These are phyloP conservation scores for Gentiana macrophylla DNA, from an alignment of 257 asterid species.

Conservation along the genomic window DNA sequence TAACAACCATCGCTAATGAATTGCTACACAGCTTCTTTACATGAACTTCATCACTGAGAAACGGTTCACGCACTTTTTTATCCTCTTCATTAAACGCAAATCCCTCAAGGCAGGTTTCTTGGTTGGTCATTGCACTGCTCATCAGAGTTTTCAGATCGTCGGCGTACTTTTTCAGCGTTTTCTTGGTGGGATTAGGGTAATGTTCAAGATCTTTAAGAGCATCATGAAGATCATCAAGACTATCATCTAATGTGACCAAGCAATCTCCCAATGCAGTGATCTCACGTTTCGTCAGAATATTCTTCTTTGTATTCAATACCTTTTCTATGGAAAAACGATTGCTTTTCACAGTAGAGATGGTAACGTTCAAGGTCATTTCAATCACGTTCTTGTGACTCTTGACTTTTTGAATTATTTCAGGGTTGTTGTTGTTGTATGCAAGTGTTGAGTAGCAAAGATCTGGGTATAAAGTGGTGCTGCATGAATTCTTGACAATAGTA, in stretches of 20 bases:
- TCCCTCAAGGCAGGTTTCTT: slow-evolving; percentile 81
- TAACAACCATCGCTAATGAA: slow-evolving; percentile 63
- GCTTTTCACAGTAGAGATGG: slow-evolving; percentile 36
- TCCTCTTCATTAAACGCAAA: slow-evolving; percentile 53
- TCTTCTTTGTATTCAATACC: slow-evolving; percentile 9
- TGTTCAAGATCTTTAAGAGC: slow-evolving; percentile 33
- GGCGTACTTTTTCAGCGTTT: slow-evolving; percentile 47
- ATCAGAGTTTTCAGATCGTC: slow-evolving; percentile 64
- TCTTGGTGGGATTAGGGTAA: slow-evolving; percentile 48
- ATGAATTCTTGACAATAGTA: slow-evolving; percentile 42
- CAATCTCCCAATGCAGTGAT: slow-evolving; percentile 61
- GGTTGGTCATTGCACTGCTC: slow-evolving; percentile 70
- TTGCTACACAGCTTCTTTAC: slow-evolving; percentile 78
- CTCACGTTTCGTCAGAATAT: slow-evolving; percentile 36
- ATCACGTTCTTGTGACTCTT: slow-evolving; percentile 43
- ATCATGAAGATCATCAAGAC: slow-evolving; percentile 53
- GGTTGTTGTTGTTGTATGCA: neutral
- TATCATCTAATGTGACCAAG: slow-evolving; percentile 44
- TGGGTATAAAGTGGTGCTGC: slow-evolving; percentile 54
- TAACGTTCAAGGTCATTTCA: slow-evolving; percentile 39
- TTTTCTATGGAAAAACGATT: slow-evolving; percentile 46
- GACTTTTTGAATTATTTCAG: slow-evolving; percentile 12
- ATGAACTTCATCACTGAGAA: slow-evolving; percentile 36
- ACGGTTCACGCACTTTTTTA: slow-evolving; percentile 28
- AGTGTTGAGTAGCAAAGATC: slow-evolving; percentile 56